These are phyloP conservation scores for Colletotrichum shisoi DNA, from an alignment of 2,329 filamentous ascomycete species.

Conservation along the genomic window DNA sequence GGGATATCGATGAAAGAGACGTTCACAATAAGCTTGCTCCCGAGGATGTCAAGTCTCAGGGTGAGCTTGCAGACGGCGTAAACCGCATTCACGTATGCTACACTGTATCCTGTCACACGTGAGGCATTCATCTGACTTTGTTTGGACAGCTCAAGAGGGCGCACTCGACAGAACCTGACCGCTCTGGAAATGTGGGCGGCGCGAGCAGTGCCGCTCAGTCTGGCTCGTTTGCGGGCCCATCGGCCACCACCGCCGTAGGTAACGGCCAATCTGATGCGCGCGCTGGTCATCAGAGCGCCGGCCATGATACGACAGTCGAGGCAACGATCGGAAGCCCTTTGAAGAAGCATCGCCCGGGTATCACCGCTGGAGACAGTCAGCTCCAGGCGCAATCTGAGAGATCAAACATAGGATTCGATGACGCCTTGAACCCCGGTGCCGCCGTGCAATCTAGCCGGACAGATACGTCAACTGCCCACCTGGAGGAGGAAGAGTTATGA, in stretches of 20 bases:
- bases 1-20: slow-evolving; percentile 70
- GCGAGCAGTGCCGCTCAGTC: not conserved
- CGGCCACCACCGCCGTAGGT: not conserved
- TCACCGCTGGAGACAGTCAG: slow-evolving; percentile 22
- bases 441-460: not conserved
- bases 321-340: slow-evolving; percentile 38
- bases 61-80: slow-evolving; percentile 81
- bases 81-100: slow-evolving; percentile 77
- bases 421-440: not conserved
- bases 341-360: slow-evolving; percentile 39
- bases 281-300: slow-evolving; percentile 3
- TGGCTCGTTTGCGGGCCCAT: slow-evolving; percentile 3
- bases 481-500: slow-evolving; percentile 37
- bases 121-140: not conserved
- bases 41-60: slow-evolving; percentile 75
- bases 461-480: not conserved
- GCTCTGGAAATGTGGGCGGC: slow-evolving; percentile 41
- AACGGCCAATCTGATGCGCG: slow-evolving; percentile 2
- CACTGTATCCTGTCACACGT: not conserved
- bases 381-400: not conserved
- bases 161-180: slow-evolving; percentile 75
- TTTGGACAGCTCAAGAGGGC: slow-evolving; percentile 75
- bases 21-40: slow-evolving; percentile 67
- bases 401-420: slow-evolving; percentile 2
- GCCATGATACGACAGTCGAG: slow-evolving; percentile 13